phyloP scores from a whole-genome alignment of 345 rosid genomes.

The Sapria himalayana region DNA sequence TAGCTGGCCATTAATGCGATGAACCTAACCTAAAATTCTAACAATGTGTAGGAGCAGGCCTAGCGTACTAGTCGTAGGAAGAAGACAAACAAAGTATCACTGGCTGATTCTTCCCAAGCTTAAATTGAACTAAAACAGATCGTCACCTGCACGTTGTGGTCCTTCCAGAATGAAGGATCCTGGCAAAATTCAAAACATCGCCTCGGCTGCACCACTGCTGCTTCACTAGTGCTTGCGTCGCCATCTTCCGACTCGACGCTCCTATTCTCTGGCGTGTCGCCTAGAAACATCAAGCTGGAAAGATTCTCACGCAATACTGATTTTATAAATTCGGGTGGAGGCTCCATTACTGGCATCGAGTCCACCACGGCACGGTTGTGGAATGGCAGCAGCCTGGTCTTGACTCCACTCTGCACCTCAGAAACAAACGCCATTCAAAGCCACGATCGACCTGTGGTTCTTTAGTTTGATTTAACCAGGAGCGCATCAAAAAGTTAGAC shows the following conservation, averaged over 20 bases:
- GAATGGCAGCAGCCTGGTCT: constrained; percentile 78
- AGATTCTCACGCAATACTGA: constrained; percentile 22
- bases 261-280: constrained; percentile 17
- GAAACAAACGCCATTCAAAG: constrained; percentile 47
- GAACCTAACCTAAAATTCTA: too few relatives aligned
- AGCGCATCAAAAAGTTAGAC: constrained; percentile 1
- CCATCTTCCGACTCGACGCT: constrained; percentile 27
- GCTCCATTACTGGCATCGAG: constrained; percentile 16
- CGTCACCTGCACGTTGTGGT: constrained; percentile 95
- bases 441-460: neutral
- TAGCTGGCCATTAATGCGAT: too few relatives aligned
- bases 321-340: constrained; percentile 27
- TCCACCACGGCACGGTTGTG: constrained; percentile 35
- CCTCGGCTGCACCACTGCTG: constrained; percentile 14
- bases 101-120: too few relatives aligned
- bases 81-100: too few relatives aligned
- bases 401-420: constrained; percentile 65
- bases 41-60: too few relatives aligned
- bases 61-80: too few relatives aligned
- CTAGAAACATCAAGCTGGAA: constrained; percentile 10
- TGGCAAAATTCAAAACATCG: constrained; percentile 59
- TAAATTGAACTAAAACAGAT: too few relatives aligned
- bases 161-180: constrained; percentile 90
- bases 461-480: neutral
- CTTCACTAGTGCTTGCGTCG: constrained; percentile 10